A percentile compares a stretch with the other conserved stretches of the same genome.
Evolutionary conservation across 306 rosid species (phyloP).

Genomic region (Gynostemma pentaphyllum): DNA sequence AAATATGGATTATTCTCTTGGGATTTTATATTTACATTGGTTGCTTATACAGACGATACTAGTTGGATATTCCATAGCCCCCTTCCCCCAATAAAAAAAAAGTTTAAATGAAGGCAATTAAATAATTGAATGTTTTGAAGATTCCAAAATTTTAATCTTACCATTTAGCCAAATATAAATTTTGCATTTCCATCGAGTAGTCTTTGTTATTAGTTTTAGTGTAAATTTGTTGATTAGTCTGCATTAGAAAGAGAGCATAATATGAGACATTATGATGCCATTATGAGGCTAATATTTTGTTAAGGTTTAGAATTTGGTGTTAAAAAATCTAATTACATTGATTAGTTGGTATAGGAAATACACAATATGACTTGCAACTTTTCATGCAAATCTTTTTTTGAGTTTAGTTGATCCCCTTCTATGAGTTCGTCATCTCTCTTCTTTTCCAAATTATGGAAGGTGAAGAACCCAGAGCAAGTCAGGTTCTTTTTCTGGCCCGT

Average conservation of each 20-base stretch:
- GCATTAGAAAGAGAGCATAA: background rate
- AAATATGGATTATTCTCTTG: background rate
- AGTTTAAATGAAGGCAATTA: background rate
- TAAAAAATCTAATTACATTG: too few species aligned
- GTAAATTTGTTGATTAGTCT: background rate
- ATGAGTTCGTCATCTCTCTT: too few species aligned
- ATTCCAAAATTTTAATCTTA: background rate
- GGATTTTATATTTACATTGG: background rate
- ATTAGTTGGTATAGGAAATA: too few species aligned
- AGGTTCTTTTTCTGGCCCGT: too few species aligned
- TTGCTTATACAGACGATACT: background rate
- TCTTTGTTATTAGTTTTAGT: background rate
- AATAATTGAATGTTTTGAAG: background rate
- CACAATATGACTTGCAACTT: too few species aligned
- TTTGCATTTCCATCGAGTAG: background rate
- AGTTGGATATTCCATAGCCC: background rate
- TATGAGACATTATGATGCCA: background rate
- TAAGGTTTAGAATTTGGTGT: too few species aligned
- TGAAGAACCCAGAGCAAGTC: too few species aligned
- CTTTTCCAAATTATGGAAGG: too few species aligned
- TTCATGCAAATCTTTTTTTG: too few species aligned
- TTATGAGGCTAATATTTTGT: background rate
- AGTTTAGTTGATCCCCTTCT: too few species aligned
- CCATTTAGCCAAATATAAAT: background rate
- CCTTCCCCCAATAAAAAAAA: too few species aligned